phyloP scores from a whole-genome alignment of 352 stramenopile genomes.

The Hyaloperonospora brassicae region DNA sequence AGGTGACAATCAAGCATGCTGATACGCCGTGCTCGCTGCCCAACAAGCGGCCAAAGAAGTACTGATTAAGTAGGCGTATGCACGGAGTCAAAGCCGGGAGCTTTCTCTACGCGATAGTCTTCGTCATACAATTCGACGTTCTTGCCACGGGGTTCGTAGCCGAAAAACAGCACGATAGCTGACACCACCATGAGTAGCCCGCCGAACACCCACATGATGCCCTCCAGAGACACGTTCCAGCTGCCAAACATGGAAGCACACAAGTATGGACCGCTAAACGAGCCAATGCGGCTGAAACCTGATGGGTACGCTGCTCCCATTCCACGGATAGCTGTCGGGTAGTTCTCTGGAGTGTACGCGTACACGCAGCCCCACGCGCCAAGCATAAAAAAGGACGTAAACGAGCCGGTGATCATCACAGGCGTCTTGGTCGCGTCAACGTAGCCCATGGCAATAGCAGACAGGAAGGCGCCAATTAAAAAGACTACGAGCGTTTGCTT shows the following conservation, averaged over 20 bases:
- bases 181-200: constrained; percentile 53
- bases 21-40: no score
- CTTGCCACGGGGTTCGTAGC: constrained; percentile 61
- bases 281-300: constrained; percentile 58
- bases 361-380: constrained; percentile 61
- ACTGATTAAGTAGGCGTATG: constrained; percentile 6
- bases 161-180: constrained; percentile 44
- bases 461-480: constrained; percentile 35
- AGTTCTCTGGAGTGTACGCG: constrained; percentile 71
- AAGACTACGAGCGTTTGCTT: constrained; percentile 49
- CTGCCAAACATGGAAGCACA: constrained; percentile 47
- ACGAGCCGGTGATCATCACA: constrained; percentile 41
- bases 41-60: no score
- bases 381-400: constrained; percentile 65
- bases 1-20: no score
- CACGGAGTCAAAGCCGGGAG: constrained; percentile 19
- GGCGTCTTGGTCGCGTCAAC: constrained; percentile 33
- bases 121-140: constrained; percentile 51
- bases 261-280: constrained; percentile 58
- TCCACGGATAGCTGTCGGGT: constrained; percentile 58
- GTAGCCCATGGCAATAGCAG: constrained; percentile 55
- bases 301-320: constrained; percentile 58
- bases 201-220: constrained; percentile 67
- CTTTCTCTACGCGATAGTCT: constrained; percentile 13
- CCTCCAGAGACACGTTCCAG: constrained; percentile 49